Percentiles rank a stretch among this genome's conserved stretches.
Evolutionary conservation across 495 filamentous ascomycete species (phyloP).

Genomic region (Lasiosphaeris hirsuta): DNA sequence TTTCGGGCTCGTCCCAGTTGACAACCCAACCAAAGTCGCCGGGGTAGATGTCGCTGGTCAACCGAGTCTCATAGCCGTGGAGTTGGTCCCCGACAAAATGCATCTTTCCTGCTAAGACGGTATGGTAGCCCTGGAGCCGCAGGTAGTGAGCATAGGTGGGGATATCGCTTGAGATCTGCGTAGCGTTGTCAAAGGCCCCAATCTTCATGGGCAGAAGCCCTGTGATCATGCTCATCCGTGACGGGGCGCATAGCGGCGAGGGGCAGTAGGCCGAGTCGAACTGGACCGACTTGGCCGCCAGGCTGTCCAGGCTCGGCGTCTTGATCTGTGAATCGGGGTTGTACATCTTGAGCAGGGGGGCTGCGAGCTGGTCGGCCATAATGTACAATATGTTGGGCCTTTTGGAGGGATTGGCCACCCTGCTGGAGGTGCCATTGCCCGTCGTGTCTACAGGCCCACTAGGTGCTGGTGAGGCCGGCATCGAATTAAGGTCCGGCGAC

Average conservation of each 20-base stretch:
- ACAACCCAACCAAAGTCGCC: conserved; percentile 87
- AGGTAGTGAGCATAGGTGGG: conserved; percentile 89
- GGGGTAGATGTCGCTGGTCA: conserved; percentile 91
- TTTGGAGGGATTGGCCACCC: conserved; percentile 17
- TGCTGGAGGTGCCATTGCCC: conserved; percentile 13
- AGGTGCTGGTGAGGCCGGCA: conserved; percentile 36
- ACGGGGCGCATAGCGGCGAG: conserved; percentile 82
- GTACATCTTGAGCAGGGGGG: conserved; percentile 78
- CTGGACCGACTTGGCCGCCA: conserved; percentile 72
- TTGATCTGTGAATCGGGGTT: conserved; percentile 76
- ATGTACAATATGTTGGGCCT: conserved; percentile 47
- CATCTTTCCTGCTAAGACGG: conserved; percentile 90
- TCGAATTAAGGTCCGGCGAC: conserved; percentile 55
- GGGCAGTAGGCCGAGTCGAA: conserved; percentile 91
- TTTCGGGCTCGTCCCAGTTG: conserved; percentile 85
- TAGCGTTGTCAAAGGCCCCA: conserved; percentile 82
- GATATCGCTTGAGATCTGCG: conserved; percentile 66
- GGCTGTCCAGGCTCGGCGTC: conserved; percentile 79
- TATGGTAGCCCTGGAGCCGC: conserved; percentile 79
- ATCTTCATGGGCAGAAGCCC: conserved; percentile 85
- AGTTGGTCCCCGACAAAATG: conserved; percentile 92
- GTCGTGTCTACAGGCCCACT: conserved; percentile 12
- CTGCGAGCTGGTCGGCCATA: conserved; percentile 91
- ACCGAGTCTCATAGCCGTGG: conserved; percentile 81
- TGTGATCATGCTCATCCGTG: conserved; percentile 84